Evolutionary conservation across 1,284 basidiomycete species (phyloP).

Genomic region (Boletus smithii): DNA sequence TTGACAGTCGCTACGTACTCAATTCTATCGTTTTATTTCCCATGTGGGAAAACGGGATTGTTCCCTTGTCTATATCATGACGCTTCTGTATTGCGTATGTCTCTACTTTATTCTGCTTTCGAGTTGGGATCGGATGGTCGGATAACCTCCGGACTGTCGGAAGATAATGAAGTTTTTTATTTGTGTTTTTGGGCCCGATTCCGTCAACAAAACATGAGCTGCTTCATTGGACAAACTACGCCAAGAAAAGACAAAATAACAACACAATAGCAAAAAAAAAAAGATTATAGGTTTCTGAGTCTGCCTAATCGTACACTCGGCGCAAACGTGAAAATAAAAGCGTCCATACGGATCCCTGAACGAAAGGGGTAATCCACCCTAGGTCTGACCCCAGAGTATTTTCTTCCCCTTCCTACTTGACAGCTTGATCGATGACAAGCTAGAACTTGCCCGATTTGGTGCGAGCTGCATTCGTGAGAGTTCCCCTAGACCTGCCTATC

Average conservation of each 20-base stretch:
- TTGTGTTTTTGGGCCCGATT: not conserved
- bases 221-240: slow-evolving; percentile 3
- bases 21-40: slow-evolving; percentile 6
- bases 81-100: slow-evolving; percentile 32
- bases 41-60: slow-evolving; percentile 11
- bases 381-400: not conserved
- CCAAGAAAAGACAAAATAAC: slow-evolving; percentile 14
- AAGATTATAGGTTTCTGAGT: not conserved
- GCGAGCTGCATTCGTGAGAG: slow-evolving; percentile 37
- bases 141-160: slow-evolving; percentile 7
- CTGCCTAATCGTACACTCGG: slow-evolving; percentile 28
- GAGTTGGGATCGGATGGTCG: slow-evolving; percentile 10
- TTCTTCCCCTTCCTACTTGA: slow-evolving; percentile 42
- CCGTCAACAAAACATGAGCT: not conserved
- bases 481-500: slow-evolving; percentile 38
- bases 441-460: slow-evolving; percentile 39
- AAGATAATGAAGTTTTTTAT: slow-evolving; percentile 29
- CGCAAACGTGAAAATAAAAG: slow-evolving; percentile 6
- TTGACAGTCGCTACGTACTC: slow-evolving; percentile 29
- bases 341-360: slow-evolving; percentile 2
- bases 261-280: not conserved
- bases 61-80: slow-evolving; percentile 29
- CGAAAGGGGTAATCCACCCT: not conserved
- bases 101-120: slow-evolving; percentile 33
- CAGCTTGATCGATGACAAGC: slow-evolving; percentile 43